These are phyloP conservation scores for Rhododendron molle DNA, from an alignment of 148 eudicot species.

Conservation along the genomic window DNA sequence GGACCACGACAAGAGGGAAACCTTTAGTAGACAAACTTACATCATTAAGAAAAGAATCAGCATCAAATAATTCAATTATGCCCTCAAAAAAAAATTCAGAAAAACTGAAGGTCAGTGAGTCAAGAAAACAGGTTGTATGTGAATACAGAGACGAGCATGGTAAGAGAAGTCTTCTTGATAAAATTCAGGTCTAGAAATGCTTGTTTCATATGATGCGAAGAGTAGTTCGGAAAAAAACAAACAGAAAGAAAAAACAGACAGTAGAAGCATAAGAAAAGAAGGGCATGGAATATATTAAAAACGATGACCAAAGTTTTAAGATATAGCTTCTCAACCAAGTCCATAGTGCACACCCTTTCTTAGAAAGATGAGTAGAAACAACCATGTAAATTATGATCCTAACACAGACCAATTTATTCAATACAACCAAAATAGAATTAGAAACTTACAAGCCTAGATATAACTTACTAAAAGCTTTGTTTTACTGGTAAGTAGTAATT, in stretches of 20 bases:
- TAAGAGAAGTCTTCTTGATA: not conserved
- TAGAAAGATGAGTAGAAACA: not conserved
- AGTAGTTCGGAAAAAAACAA: not conserved
- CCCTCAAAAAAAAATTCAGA: not conserved
- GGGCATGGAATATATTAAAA: not conserved
- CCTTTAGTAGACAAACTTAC: not conserved
- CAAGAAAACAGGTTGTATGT: not conserved
- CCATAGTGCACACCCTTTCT: not conserved
- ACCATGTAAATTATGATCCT: not conserved
- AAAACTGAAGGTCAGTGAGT: not conserved
- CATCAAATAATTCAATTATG: not conserved
- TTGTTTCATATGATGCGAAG: not conserved
- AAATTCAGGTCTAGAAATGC: not conserved
- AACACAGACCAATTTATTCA: not conserved
- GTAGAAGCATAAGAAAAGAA: not conserved
- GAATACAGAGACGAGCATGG: not conserved
- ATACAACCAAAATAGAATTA: not conserved
- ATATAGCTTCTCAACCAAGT: conserved; percentile 1
- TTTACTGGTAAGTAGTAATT: not conserved
- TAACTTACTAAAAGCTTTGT: not conserved
- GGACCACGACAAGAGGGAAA: not conserved
- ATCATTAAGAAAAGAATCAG: not conserved
- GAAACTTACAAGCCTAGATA: not conserved
- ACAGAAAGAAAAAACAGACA: not conserved
- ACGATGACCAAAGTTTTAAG: not conserved